Percentiles rank a stretch among this genome's conserved stretches.
Conservation (phyloP, 306 rosid genomes). For the Acacia crassicarpa region DNA sequence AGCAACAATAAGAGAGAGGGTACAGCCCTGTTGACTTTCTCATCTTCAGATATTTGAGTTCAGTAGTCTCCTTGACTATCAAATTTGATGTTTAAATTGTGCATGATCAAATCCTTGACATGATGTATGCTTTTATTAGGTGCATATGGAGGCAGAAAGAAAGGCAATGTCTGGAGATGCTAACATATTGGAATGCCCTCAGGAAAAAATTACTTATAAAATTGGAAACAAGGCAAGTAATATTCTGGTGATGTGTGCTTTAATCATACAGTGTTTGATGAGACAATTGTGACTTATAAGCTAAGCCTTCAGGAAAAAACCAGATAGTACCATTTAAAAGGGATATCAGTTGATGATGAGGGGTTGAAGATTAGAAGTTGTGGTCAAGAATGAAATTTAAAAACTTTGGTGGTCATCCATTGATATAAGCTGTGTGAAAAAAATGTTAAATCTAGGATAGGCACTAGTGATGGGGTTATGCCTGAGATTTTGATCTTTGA, state of each 20-base stretch:
- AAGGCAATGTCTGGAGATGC: constrained; percentile 72
- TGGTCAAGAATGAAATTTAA: too few species aligned
- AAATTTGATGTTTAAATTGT: constrained; percentile 25
- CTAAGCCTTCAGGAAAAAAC: not conserved
- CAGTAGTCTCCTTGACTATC: constrained; percentile 9
- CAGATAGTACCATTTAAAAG: not conserved
- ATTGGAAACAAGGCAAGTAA: constrained; percentile 80
- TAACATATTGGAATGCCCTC: constrained; percentile 47
- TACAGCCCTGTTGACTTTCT: constrained; percentile 34
- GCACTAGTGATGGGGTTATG: too few species aligned
- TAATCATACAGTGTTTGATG: constrained; percentile 6
- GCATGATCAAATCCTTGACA: constrained; percentile 30
- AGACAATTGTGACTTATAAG: not conserved
- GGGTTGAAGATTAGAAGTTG: too few species aligned
- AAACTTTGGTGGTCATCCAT: too few species aligned
- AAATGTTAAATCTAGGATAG: too few species aligned
- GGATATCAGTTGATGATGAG: too few species aligned
- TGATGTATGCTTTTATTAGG: constrained; percentile 50
- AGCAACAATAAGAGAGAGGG: constrained; percentile 95
- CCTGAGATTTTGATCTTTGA: too few species aligned
- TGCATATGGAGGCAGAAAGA: constrained; percentile 92
- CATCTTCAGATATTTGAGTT: constrained; percentile 33
- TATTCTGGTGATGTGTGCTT: constrained; percentile 18
- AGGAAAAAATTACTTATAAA: constrained; percentile 78
- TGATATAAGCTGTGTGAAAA: too few species aligned